Evolutionary conservation across 495 filamentous ascomycete species (phyloP).

Genomic region (Aspergillus homomorphus): DNA sequence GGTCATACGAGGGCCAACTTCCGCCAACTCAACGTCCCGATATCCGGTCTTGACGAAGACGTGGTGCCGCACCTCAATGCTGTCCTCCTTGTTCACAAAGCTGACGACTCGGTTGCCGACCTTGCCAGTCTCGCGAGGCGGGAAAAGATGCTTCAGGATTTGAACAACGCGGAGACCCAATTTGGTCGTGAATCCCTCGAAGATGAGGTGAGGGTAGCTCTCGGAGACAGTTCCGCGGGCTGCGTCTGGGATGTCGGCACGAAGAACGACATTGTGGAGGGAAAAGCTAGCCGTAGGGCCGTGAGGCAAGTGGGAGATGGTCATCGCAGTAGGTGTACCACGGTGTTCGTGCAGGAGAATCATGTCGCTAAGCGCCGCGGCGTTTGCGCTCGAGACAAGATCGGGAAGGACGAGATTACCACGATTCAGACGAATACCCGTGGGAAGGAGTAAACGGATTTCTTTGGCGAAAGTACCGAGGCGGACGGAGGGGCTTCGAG

Average conservation of each 20-base stretch:
- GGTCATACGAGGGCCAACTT: conserved; percentile 94
- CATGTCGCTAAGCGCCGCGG: conserved; percentile 76
- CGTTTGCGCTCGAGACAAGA: conserved; percentile 74
- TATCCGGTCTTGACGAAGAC: conserved; percentile 82
- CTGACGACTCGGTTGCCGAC: conserved; percentile 86
- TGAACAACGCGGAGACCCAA: conserved; percentile 84
- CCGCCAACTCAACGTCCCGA: conserved; percentile 84
- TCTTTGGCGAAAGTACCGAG: conserved; percentile 93
- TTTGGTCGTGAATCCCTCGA: conserved; percentile 84
- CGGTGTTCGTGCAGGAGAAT: conserved; percentile 91
- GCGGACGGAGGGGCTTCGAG: conserved; percentile 78
- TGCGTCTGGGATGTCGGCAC: conserved; percentile 87
- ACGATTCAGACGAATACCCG: conserved; percentile 84
- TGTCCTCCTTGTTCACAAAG: conserved; percentile 93
- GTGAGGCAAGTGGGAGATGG: conserved; percentile 86
- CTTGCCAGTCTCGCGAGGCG: conserved; percentile 78
- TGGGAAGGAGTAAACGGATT: conserved; percentile 85
- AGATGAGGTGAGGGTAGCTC: conserved; percentile 90
- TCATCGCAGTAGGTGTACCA: conserved; percentile 87
- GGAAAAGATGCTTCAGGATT: conserved; percentile 92
- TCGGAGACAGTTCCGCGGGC: conserved; percentile 89
- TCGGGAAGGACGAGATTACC: conserved; percentile 86
- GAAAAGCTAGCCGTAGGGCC: conserved; percentile 90
- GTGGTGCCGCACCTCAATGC: conserved; percentile 81
- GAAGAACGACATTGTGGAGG: conserved; percentile 90